Evolutionary conservation across 2,329 filamentous ascomycete genomes (phyloP), one percentile per base, ranked within the genome.

Genomic region (Fusarium nodosum): DNA sequence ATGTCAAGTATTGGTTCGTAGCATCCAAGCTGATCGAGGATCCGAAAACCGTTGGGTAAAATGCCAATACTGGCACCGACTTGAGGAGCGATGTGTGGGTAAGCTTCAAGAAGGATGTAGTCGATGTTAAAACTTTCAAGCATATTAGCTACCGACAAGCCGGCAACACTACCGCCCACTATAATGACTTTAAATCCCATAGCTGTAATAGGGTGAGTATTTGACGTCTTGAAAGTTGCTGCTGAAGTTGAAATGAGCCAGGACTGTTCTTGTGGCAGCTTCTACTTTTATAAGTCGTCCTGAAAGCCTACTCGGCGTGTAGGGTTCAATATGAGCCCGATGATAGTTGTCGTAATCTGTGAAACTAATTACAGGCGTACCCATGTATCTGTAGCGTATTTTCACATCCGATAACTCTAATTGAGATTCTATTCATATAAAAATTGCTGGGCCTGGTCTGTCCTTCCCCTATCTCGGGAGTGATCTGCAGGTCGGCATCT

Each of bases 141-240:
- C 36, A 38, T 38, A 3, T 38, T 38, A 13, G 36, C 36, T n/a
- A 38, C 36, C 5, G 36, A 20, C 0, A 38, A 18, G 0, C 36
- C 36, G 36, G 5, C 12, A n/a, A 38, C 36, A 20, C 36, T 38
- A 12, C 36, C 36, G 36, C 36, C 36, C 36, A 38, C 36, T 11
- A 38, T 38, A 38, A 38, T 20, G 10, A 38, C 36, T 38, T 38
- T 38, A 11, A 20, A 20, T 6, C 36, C 36, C 36, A 38, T 38
- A 7, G n/a, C 7, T 20, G 10, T 7, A 11, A 4, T 13, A 1
- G 1, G 10, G 12, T 38, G 36, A 2, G 11, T 11, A 7, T 5
- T 38, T 20, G 18, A 12, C 2, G 36, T 7, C 2, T 20, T 20
- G 36, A 38, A 12, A 13, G 5, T 20, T 20, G 18, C 1, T 38